Evolutionary conservation across 257 asterid genomes (phyloP).

Genomic region (Anisodus acutangulus): DNA sequence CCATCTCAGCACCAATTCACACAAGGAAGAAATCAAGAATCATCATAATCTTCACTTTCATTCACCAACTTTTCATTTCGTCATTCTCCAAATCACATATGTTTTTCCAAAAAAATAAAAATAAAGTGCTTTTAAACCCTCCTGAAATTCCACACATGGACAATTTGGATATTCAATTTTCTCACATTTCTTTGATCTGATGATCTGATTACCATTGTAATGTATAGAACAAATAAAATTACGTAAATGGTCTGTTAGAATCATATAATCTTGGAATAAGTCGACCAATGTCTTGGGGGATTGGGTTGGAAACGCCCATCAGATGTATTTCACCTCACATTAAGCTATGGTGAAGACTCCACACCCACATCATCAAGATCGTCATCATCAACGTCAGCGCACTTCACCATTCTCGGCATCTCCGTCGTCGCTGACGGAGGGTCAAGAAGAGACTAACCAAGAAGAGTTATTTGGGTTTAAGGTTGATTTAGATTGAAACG

Average conservation of each 20-base stretch:
- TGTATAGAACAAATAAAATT: neutral
- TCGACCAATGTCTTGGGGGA: conserved; percentile 91
- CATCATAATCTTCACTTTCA: neutral
- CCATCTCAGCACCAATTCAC: neutral
- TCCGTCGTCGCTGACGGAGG: conserved; percentile 49
- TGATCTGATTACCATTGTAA: conserved; percentile 11
- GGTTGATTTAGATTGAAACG: conserved; percentile 80
- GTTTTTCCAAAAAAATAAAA: neutral
- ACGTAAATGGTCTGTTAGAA: neutral
- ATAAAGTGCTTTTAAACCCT: neutral
- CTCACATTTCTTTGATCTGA: conserved; percentile 14
- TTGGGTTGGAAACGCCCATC: conserved; percentile 93
- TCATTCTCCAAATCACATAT: neutral
- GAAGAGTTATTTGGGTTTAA: conserved; percentile 60
- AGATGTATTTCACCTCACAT: conserved; percentile 83
- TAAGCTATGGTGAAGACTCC: conserved; percentile 79
- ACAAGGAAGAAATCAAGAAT: neutral
- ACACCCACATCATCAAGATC: conserved; percentile 67
- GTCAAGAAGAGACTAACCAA: conserved; percentile 49
- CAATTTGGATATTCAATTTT: neutral
- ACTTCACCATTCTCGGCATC: conserved; percentile 39
- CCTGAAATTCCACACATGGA: neutral
- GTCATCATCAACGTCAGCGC: conserved; percentile 52
- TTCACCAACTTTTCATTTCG: neutral
- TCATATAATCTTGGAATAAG: conserved; percentile 1